phyloP scores from a whole-genome alignment of 2,329 filamentous ascomycete genomes.

The Calonectria pseudoturangicola region DNA sequence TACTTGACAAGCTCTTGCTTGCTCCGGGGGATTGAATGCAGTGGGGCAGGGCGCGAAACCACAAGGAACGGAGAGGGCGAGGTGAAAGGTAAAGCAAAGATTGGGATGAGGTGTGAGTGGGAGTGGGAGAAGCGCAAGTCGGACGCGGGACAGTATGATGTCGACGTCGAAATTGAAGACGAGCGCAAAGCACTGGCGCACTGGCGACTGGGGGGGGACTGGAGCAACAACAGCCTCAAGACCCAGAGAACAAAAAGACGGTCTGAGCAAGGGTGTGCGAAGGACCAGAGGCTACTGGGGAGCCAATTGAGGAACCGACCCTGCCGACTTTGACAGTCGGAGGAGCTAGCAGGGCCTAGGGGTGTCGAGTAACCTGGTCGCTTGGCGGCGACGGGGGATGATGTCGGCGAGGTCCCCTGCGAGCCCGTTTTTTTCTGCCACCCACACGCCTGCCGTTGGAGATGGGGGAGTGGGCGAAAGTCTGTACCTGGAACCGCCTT shows the following conservation, averaged over 20 bases:
- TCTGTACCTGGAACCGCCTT: conserved; percentile 55
- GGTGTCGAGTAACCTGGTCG: conserved; percentile 52
- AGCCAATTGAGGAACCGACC: conserved; percentile 56
- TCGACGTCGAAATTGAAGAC: conserved; percentile 51
- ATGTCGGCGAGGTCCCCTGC: conserved; percentile 54
- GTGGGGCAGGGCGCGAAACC: conserved; percentile 53
- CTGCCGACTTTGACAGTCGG: conserved; percentile 56
- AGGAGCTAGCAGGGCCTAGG: conserved; percentile 54
- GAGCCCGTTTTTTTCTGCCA: conserved; percentile 53
- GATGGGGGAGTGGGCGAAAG: conserved; percentile 43
- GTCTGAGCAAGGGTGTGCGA: conserved; percentile 54
- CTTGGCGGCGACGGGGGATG: conserved; percentile 52
- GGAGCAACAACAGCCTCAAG: conserved; percentile 48
- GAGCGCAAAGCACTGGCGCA: conserved; percentile 36
- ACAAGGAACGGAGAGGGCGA: conserved; percentile 45
- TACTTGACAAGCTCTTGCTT: conserved; percentile 53
- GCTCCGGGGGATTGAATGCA: conserved; percentile 47
- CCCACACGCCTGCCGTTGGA: conserved; percentile 46
- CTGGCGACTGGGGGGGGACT: conserved; percentile 30
- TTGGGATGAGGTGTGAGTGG: conserved; percentile 34
- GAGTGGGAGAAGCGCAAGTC: conserved; percentile 50
- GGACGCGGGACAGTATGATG: conserved; percentile 52
- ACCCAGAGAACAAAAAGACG: conserved; percentile 52
- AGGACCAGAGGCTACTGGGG: conserved; percentile 47
- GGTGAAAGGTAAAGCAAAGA: conserved; percentile 43